Percentiles rank a stretch among this genome's conserved stretches.
Conservation (phyloP, 2,329 filamentous ascomycete species). For the Macroventuria anomochaeta region DNA sequence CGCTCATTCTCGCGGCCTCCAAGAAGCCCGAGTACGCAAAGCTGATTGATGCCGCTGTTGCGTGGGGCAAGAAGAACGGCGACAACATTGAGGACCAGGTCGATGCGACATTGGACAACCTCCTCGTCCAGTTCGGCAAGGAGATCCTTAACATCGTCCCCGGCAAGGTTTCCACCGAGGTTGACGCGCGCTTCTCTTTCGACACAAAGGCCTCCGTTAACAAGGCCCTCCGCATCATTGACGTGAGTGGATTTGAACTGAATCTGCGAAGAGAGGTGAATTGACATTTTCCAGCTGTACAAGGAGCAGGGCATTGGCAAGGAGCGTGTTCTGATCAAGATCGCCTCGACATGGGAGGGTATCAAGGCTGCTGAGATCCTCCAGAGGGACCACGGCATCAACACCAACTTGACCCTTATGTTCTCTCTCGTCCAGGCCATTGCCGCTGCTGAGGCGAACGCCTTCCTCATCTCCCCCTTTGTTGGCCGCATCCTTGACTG, state of each 20-base stretch:
- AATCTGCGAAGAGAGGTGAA: background rate
- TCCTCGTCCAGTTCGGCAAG: conserved; percentile 97
- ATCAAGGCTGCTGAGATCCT: conserved; percentile 98
- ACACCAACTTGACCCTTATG: conserved; percentile 99
- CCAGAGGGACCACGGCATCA: conserved; percentile 93
- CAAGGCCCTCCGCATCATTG: conserved; percentile 96
- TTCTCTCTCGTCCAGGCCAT: conserved; percentile 96
- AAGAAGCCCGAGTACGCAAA: conserved; percentile 97
- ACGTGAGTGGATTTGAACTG: conserved; percentile 64
- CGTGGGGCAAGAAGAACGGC: conserved; percentile 80
- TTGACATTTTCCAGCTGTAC: conserved; percentile 74
- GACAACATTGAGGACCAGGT: conserved; percentile 78
- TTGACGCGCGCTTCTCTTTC: conserved; percentile 95
- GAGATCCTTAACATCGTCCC: conserved; percentile 97
- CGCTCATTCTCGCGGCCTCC: conserved; percentile 94
- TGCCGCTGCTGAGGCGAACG: conserved; percentile 90
- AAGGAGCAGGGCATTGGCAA: conserved; percentile 88
- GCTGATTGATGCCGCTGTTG: conserved; percentile 84
- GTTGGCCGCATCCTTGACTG: conserved; percentile 99
- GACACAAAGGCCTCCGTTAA: conserved; percentile 89
- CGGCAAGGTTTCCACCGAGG: conserved; percentile 98
- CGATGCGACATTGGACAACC: conserved; percentile 87
- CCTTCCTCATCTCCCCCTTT: conserved; percentile 98
- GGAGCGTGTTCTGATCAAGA: conserved; percentile 97
- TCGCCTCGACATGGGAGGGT: conserved; percentile 98